Conservation (phyloP, 2,329 filamentous ascomycete genomes). For the Fusarium nematophilum region DNA sequence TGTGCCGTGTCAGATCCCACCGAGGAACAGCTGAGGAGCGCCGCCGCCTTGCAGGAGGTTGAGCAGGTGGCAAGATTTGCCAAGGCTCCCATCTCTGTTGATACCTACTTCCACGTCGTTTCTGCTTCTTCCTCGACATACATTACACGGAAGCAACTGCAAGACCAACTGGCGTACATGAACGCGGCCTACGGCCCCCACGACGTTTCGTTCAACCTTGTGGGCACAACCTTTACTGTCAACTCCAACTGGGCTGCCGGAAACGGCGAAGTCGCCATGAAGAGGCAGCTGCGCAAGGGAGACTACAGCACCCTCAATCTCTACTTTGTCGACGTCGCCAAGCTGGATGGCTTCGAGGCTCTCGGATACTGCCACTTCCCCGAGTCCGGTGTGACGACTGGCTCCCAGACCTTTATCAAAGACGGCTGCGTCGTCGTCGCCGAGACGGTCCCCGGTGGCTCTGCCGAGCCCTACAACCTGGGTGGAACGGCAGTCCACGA, state of each 20-base stretch:
- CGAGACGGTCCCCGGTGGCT: slow-evolving; percentile 52
- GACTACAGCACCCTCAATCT: slow-evolving; percentile 54
- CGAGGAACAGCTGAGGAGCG: slow-evolving; percentile 14
- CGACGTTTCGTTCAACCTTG: slow-evolving; percentile 58
- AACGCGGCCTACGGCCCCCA: slow-evolving; percentile 58
- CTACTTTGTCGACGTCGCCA: slow-evolving; percentile 44
- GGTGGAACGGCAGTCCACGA: slow-evolving; percentile 49
- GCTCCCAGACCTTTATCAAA: slow-evolving; percentile 43
- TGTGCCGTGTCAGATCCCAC: slow-evolving; percentile 28
- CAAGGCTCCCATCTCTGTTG: slow-evolving; percentile 23
- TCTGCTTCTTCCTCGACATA: slow-evolving; percentile 37
- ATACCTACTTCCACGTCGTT: slow-evolving; percentile 43
- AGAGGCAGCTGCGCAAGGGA: slow-evolving; percentile 58
- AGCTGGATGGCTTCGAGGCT: slow-evolving; percentile 24
- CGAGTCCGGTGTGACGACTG: slow-evolving; percentile 28
- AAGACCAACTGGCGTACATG: slow-evolving; percentile 56
- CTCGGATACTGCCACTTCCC: slow-evolving; percentile 62
- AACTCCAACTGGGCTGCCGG: slow-evolving; percentile 60
- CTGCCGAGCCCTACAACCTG: slow-evolving; percentile 46
- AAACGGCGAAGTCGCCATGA: slow-evolving; percentile 56
- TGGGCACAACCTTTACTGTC: slow-evolving; percentile 57
- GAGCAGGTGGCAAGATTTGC: slow-evolving; percentile 12
- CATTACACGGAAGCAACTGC: slow-evolving; percentile 28
- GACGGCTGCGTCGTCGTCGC: slow-evolving; percentile 56
- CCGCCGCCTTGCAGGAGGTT: slow-evolving; percentile 18